These are phyloP conservation scores for Wallacemonas sp. DNA, from an alignment of 208 protist genomes.

Conservation along the genomic window DNA sequence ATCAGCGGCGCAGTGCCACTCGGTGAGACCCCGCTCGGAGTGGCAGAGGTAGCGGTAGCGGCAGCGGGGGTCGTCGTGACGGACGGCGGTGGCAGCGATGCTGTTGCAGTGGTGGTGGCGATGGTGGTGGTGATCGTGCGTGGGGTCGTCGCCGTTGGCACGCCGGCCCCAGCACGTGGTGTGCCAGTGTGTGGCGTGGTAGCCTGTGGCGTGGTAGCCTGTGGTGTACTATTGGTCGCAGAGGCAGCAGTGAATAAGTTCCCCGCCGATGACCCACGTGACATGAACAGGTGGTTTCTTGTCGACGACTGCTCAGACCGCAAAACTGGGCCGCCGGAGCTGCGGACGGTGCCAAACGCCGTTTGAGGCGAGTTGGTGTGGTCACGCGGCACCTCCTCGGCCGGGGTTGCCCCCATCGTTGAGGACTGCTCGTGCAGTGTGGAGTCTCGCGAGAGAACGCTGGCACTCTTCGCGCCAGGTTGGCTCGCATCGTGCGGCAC, in stretches of 20 bases:
- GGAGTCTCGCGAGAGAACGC: no score
- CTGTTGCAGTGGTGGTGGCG: neutral
- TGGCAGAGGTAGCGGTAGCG: neutral
- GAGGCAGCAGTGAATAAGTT: neutral
- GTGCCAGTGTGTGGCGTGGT: neutral
- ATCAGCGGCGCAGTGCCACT: no score
- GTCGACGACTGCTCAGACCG: neutral
- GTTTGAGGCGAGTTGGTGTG: no score
- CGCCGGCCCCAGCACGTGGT: no score
- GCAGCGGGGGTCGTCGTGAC: neutral
- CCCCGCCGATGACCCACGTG: neutral
- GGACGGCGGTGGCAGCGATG: neutral
- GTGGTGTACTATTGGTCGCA: no score
- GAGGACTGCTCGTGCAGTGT: no score
- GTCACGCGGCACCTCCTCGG: no score
- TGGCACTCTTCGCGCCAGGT: no score
- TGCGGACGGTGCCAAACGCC: neutral
- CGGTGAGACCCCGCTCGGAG: neutral
- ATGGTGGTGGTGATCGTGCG: neutral
- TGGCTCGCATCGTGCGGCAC: no score
- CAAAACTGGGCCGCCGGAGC: neutral
- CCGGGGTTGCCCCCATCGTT: no score
- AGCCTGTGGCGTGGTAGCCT: neutral
- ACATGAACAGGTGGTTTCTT: neutral
- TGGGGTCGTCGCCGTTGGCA: neutral